A percentile compares a stretch with the other conserved stretches of the same genome.
Evolutionary conservation across 2,329 filamentous ascomycete species (phyloP).

Genomic region (Alternaria sp.): DNA sequence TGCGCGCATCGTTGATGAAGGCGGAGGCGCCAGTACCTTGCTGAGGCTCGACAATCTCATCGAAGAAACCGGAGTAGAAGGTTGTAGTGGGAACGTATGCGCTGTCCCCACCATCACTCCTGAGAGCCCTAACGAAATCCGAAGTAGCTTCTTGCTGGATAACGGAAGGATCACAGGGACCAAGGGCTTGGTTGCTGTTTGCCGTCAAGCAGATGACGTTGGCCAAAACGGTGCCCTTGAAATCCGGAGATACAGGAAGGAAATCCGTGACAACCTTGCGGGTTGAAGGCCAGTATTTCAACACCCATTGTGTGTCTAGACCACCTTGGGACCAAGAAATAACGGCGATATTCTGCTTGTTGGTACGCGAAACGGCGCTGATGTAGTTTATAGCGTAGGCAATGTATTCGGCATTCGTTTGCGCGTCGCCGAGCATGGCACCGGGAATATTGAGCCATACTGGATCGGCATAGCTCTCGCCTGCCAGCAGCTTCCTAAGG

Average conservation of each 20-base stretch:
- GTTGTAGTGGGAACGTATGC: conserved; percentile 66
- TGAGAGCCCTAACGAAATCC: conserved; percentile 55
- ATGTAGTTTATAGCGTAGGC: conserved; percentile 68
- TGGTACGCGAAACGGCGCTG: conserved; percentile 47
- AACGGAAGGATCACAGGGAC: conserved; percentile 50
- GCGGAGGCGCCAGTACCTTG: conserved; percentile 58
- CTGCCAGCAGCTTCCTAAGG: conserved; percentile 59
- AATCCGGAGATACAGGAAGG: conserved; percentile 63
- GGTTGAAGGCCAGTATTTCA: conserved; percentile 66
- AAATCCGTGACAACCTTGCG: conserved; percentile 58
- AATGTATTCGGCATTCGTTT: conserved; percentile 64
- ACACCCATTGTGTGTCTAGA: conserved; percentile 64
- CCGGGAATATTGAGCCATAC: conserved; percentile 66
- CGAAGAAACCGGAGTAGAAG: conserved; percentile 59
- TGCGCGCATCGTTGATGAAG: conserved; percentile 53
- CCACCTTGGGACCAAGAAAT: conserved; percentile 64
- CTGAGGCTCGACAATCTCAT: conserved; percentile 64
- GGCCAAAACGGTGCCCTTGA: conserved; percentile 58
- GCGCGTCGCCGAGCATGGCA: conserved; percentile 58
- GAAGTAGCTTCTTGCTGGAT: conserved; percentile 60
- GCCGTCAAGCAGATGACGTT: conserved; percentile 34
- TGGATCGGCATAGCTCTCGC: conserved; percentile 36
- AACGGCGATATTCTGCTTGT: conserved; percentile 13
- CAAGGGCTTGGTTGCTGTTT: conserved; percentile 36
- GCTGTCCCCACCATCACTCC: conserved; percentile 58